Conservation (phyloP, 164 flowering plant genomes). For the Magnolia officinalis region DNA sequence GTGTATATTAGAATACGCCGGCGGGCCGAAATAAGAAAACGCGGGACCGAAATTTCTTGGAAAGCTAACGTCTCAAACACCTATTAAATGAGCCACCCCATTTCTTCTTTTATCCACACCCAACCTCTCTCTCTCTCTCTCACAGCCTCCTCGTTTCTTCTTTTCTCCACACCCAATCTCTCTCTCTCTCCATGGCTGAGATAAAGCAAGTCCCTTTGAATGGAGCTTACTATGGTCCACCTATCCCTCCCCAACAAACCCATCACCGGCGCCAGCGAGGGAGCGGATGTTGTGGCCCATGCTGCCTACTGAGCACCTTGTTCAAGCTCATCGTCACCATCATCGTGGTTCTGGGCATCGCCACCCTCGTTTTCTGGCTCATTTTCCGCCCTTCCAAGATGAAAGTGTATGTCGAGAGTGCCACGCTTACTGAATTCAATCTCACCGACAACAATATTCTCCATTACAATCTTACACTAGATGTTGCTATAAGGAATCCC, state of each 20-base stretch:
- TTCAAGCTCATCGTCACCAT: constrained; percentile 22
- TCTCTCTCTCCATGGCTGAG: constrained; percentile 12
- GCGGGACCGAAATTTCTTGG: too few relatives aligned
- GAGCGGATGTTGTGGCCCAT: constrained; percentile 16
- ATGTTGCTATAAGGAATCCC: constrained; percentile 34
- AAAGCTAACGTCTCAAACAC: too few relatives aligned
- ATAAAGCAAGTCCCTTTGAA: constrained; percentile 23
- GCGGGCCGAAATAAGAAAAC: too few relatives aligned
- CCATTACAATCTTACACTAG: constrained; percentile 29
- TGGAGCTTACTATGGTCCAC: constrained; percentile 42
- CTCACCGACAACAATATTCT: constrained; percentile 19
- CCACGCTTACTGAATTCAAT: constrained; percentile 28
- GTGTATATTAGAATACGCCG: too few relatives aligned
- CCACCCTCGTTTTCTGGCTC: constrained; percentile 34
- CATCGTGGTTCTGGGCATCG: constrained; percentile 24
- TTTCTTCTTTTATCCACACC: too few relatives aligned
- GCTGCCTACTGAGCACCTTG: constrained; percentile 27
- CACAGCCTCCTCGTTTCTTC: too few relatives aligned
- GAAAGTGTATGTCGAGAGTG: constrained; percentile 33
- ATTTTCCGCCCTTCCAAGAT: constrained; percentile 27
- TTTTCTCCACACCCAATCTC: too few relatives aligned
- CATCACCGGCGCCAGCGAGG: constrained; percentile 28
- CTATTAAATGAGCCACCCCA: too few relatives aligned
- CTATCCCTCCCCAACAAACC: constrained; percentile 33
- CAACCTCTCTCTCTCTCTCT: too few relatives aligned